Conservation (phyloP, 1,139 yeast genomes). For the Diutina ranongensis region DNA sequence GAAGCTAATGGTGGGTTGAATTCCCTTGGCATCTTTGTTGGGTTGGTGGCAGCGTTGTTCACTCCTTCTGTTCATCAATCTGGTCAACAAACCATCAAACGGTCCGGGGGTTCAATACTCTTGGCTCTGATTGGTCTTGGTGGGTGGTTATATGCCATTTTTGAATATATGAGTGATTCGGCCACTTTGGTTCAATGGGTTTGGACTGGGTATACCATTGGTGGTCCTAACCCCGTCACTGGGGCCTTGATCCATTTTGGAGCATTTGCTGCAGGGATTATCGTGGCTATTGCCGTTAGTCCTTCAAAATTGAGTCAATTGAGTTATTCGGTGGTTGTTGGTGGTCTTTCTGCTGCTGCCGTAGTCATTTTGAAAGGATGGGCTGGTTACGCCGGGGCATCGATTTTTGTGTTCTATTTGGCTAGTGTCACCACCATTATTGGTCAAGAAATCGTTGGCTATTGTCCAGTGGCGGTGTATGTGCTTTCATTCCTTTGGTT, state of each 20-base stretch:
- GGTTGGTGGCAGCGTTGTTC: conserved; percentile 49
- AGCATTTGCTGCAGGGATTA: conserved; percentile 47
- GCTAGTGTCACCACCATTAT: conserved; percentile 53
- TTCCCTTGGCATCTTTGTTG: conserved; percentile 55
- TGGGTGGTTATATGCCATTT: conserved; percentile 58
- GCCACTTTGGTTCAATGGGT: conserved; percentile 82
- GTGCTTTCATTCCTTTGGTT: conserved; percentile 46
- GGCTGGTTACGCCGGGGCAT: conserved; percentile 77
- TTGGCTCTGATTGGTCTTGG: conserved; percentile 66
- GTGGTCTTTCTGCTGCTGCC: conserved; percentile 38
- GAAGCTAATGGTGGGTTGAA: conserved; percentile 80
- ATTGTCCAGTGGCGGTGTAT: conserved; percentile 47
- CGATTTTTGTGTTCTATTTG: conserved; percentile 51
- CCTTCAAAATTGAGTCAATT: conserved; percentile 17
- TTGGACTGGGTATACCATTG: conserved; percentile 87
- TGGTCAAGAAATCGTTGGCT: conserved; percentile 45
- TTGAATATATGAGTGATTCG: conserved; percentile 71
- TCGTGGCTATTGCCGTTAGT: conserved; percentile 18
- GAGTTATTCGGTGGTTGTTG: conserved; percentile 24
- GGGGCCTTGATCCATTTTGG: conserved; percentile 65
- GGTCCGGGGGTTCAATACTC: conserved; percentile 28
- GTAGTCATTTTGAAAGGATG: conserved; percentile 52
- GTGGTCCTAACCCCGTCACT: conserved; percentile 84
- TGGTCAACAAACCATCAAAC: neutral
- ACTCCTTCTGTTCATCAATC: conserved; percentile 19